These are phyloP conservation scores for Rhizopus microsporus DNA, from an alignment of 371 early-diverging fungal species.

Conservation along the genomic window DNA sequence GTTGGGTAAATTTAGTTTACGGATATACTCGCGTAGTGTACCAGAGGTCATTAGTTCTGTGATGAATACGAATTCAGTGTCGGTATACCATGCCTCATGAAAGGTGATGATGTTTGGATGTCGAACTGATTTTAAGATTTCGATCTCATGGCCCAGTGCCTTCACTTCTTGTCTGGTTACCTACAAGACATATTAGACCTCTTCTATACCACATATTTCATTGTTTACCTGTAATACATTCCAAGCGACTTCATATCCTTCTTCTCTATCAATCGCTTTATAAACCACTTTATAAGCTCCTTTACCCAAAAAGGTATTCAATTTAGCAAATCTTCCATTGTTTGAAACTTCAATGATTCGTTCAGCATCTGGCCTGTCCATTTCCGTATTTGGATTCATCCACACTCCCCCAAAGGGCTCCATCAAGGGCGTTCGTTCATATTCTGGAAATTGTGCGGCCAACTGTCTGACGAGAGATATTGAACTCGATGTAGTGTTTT, in stretches of 20 bases:
- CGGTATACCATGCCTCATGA: slow-evolving; percentile 68
- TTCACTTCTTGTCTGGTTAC: slow-evolving; percentile 35
- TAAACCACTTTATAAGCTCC: slow-evolving; percentile 90
- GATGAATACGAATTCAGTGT: slow-evolving; percentile 82
- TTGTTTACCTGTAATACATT: slow-evolving; percentile 58
- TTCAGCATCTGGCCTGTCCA: slow-evolving; percentile 46
- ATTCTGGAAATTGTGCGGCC: slow-evolving; percentile 39
- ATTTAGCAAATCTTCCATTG: slow-evolving; percentile 71
- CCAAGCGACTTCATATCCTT: slow-evolving; percentile 90
- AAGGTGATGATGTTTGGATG: slow-evolving; percentile 90
- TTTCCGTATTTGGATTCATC: slow-evolving; percentile 34
- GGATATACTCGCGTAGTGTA: slow-evolving; percentile 78
- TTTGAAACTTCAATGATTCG: slow-evolving; percentile 65
- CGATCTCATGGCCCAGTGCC: slow-evolving; percentile 59
- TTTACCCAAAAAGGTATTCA: slow-evolving; percentile 70
- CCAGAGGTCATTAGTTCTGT: slow-evolving; percentile 96
- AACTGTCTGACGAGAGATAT: slow-evolving; percentile 42
- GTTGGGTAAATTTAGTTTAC: slow-evolving; percentile 70
- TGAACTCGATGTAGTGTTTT: slow-evolving; percentile 32
- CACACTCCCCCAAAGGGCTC: slow-evolving; percentile 45
- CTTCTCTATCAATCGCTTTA: slow-evolving; percentile 87
- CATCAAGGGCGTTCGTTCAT: slow-evolving; percentile 30
- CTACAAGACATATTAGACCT: slow-evolving; percentile 2
- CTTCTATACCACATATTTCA: too few relatives aligned
- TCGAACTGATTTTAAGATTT: slow-evolving; percentile 74